Percentiles rank a stretch among this genome's conserved stretches.
phyloP scores from a whole-genome alignment of 2,329 filamentous ascomycete species.

The Epichloe aotearoae region DNA sequence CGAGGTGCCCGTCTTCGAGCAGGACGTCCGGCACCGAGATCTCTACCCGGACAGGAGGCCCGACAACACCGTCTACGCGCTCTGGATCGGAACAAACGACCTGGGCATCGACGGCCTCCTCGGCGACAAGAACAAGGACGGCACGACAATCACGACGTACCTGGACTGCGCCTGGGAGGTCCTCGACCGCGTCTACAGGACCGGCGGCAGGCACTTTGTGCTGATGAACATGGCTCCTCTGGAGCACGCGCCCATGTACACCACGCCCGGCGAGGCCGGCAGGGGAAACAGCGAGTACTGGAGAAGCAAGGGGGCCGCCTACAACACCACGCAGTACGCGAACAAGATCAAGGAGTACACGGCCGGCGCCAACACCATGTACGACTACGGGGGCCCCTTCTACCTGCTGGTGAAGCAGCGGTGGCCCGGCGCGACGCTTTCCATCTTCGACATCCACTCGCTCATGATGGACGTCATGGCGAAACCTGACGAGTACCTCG shows the following conservation, averaged over 20 bases:
- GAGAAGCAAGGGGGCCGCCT: slow-evolving; percentile 30
- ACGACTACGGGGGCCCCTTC: slow-evolving; percentile 36
- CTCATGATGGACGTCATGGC: slow-evolving; percentile 52
- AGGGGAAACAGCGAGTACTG: slow-evolving; percentile 25
- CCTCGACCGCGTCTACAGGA: slow-evolving; percentile 49
- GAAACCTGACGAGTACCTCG: slow-evolving; percentile 47
- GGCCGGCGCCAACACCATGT: slow-evolving; percentile 34
- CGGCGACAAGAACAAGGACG: slow-evolving; percentile 45
- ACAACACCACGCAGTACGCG: slow-evolving; percentile 34
- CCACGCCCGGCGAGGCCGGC: slow-evolving; percentile 4
- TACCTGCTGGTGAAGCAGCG: slow-evolving; percentile 28
- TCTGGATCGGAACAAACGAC: slow-evolving; percentile 78
- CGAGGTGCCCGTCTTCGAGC: slow-evolving; percentile 42
- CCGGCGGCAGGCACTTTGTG: slow-evolving; percentile 58
- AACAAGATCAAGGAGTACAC: slow-evolving; percentile 34
- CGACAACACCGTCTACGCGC: slow-evolving; percentile 54
- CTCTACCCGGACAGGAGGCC: slow-evolving; percentile 29
- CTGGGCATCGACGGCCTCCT: slow-evolving; percentile 54
- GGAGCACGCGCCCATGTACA: slow-evolving; percentile 55
- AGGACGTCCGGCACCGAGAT: slow-evolving; percentile 29
- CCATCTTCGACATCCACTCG: slow-evolving; percentile 53
- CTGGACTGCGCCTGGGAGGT: slow-evolving; percentile 53
- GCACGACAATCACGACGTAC: slow-evolving; percentile 50
- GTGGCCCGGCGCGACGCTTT: slow-evolving; percentile 47
- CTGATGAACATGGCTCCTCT: slow-evolving; percentile 57